phyloP scores from a whole-genome alignment of 75 land plant species.

The Pinus tabuliformis region DNA sequence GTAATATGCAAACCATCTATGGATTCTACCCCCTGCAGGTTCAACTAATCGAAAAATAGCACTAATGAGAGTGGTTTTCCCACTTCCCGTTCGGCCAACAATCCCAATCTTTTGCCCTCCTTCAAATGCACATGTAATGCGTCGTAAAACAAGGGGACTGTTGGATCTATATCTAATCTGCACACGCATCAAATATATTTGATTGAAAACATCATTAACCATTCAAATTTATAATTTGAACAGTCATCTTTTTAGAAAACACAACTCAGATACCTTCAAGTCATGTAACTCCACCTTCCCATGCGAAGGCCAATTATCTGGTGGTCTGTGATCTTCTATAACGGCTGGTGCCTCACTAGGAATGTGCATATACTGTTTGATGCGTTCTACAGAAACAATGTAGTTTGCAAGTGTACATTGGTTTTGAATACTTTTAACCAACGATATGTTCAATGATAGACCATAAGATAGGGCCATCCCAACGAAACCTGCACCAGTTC shows the following conservation, averaged over 20 bases:
- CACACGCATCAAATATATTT: background rate
- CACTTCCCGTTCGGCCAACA: constrained; percentile 57
- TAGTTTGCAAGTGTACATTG: constrained; percentile 31
- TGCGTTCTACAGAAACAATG: constrained; percentile 20
- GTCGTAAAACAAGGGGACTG: constrained; percentile 63
- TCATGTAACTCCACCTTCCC: constrained; percentile 75
- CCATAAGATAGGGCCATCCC: constrained; percentile 21
- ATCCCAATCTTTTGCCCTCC: constrained; percentile 49
- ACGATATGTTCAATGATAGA: constrained; percentile 41
- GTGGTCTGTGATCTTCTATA: constrained; percentile 55
- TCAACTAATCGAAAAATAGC: constrained; percentile 73
- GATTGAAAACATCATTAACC: background rate
- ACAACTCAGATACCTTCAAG: constrained; percentile 42
- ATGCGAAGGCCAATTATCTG: constrained; percentile 55
- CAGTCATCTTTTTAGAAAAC: background rate
- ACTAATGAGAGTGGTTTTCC: constrained; percentile 63
- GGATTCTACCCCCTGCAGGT: constrained; percentile 57
- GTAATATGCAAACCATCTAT: constrained; percentile 40
- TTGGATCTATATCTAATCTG: constrained; percentile 72
- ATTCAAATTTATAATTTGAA: background rate
- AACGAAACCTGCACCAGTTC: constrained; percentile 16
- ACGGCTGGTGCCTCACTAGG: constrained; percentile 75
- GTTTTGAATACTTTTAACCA: constrained; percentile 29
- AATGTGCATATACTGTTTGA: constrained; percentile 62
- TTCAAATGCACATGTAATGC: constrained; percentile 68